Conservation (phyloP, 2,329 filamentous ascomycete species). For the Aureobasidium sp. region DNA sequence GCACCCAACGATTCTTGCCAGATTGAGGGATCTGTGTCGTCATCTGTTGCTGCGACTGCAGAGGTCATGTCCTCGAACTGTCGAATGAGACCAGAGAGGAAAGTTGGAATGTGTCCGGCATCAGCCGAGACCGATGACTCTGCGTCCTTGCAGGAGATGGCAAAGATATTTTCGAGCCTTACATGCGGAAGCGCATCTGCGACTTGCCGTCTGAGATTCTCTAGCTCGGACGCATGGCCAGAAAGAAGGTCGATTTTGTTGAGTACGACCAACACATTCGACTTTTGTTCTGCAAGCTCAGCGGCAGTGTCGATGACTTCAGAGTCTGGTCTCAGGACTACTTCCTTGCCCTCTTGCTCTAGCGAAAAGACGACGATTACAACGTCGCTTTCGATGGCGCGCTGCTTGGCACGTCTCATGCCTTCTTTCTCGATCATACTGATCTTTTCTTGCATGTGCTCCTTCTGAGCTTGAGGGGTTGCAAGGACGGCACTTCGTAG, state of each 20-base stretch:
- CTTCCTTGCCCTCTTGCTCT: conserved; percentile 37
- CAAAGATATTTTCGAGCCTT: conserved; percentile 40
- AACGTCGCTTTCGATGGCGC: conserved; percentile 75
- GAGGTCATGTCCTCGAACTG: conserved; percentile 65
- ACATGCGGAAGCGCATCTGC: conserved; percentile 35
- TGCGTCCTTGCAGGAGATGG: conserved; percentile 60
- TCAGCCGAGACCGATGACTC: not conserved
- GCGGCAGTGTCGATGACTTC: conserved; percentile 49
- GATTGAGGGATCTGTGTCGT: conserved; percentile 49
- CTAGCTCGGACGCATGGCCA: not conserved
- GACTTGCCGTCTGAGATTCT: conserved; percentile 21
- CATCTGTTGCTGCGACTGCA: conserved; percentile 26
- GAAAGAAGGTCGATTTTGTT: conserved; percentile 50
- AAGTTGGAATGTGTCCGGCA: conserved; percentile 51
- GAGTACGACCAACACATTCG: conserved; percentile 49
- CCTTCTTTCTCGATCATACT: conserved; percentile 80
- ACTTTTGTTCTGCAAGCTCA: conserved; percentile 40
- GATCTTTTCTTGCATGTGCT: conserved; percentile 33
- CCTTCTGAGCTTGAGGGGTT: not conserved
- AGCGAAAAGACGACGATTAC: conserved; percentile 74
- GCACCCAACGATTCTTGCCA: conserved; percentile 83
- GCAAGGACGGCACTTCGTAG: conserved; percentile 47
- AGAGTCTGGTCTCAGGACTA: conserved; percentile 34
- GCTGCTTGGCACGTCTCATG: conserved; percentile 74
- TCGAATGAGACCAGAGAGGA: conserved; percentile 58